Evolutionary conservation across 1,284 basidiomycete species (phyloP), one percentile per base, ranked within the genome.

Genomic region (Sporisorium reilianum): DNA sequence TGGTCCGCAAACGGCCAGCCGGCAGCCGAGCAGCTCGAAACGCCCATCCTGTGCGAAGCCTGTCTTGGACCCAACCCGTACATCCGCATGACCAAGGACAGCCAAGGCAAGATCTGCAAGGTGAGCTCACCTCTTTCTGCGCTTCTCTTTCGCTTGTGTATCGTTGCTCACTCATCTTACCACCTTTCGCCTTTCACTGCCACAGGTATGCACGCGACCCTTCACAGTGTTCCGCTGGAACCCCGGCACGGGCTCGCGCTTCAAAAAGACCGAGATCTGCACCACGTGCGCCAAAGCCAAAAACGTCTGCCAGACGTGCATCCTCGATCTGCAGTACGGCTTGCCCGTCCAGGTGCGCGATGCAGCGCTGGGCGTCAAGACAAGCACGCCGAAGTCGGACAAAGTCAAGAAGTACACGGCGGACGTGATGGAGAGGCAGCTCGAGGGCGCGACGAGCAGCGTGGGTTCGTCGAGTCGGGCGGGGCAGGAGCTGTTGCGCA

Each of bases 191-290:
- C 26, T 28, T 16, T 28, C 18, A 3, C 4, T 44, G 5, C 26
- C 16, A 26, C 45, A 46, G 45, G 93, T 97, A 67, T 99, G 97
- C 90, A 95, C 46, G 92, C 84, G 59, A 69, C 86, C 95, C 7
- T 97, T 97, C 87, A 97, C 95, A 56, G 93, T 98, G 77, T 99
- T 99, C 86, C 91, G 95, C 49, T 99, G 97, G 97, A 96, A 97
- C 81, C 95, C 97, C 2, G 97, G 97, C 54, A 82, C 86, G 16
- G 96, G 95, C 44, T 92, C 91, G 84, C 91, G 97, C 42, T 97
- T 91, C 90, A 99, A 99, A 88, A 93, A 94, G 79, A 99, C 97
- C 5, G 96, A 98, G 72, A 91, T 99, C 75, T 99, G 97, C 86
- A 95, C 97, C 85, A 98, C 97, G 0, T 99, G 97, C 81, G 93